These are phyloP conservation scores for Phytophthora ramorum DNA, from an alignment of 352 stramenopile species.

Conservation along the genomic window DNA sequence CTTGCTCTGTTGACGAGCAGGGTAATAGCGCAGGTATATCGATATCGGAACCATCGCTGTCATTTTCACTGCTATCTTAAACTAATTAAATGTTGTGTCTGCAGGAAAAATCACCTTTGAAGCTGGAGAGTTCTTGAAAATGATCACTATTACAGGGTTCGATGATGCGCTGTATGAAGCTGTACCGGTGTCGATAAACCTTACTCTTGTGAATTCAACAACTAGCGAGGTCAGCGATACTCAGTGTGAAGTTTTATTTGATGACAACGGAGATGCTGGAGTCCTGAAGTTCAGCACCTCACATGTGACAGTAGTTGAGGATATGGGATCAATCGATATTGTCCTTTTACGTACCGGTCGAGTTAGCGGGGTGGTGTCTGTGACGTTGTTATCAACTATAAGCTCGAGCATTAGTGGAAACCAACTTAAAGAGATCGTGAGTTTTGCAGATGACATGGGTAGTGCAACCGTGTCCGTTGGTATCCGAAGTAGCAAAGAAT, in stretches of 20 bases:
- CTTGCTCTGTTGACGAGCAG: conserved; percentile 13
- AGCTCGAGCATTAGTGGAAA: conserved; percentile 35
- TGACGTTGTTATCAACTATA: conserved; percentile 36
- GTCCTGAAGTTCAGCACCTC: conserved; percentile 31
- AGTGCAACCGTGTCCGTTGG: conserved; percentile 17
- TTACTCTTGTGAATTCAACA: conserved; percentile 30
- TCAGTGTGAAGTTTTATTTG: conserved; percentile 27
- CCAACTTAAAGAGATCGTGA: conserved; percentile 34
- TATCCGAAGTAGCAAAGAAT: conserved; percentile 43
- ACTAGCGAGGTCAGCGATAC: conserved; percentile 20
- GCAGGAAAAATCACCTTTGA: conserved; percentile 31
- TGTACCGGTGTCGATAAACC: conserved; percentile 26
- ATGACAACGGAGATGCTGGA: conserved; percentile 48
- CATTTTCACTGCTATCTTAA: neutral
- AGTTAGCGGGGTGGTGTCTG: conserved; percentile 28
- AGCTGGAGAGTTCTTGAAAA: conserved; percentile 34
- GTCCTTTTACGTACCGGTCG: conserved; percentile 14
- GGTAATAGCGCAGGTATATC: conserved; percentile 32
- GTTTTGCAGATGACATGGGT: conserved; percentile 36
- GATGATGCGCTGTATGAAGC: conserved; percentile 37
- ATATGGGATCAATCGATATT: conserved; percentile 13
- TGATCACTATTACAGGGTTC: conserved; percentile 35
- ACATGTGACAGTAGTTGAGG: conserved; percentile 26
- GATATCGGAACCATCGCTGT: neutral
- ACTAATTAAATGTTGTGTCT: neutral